Evolutionary conservation across 2,329 filamentous ascomycete species (phyloP).

Genomic region (Paraphoma sp.): DNA sequence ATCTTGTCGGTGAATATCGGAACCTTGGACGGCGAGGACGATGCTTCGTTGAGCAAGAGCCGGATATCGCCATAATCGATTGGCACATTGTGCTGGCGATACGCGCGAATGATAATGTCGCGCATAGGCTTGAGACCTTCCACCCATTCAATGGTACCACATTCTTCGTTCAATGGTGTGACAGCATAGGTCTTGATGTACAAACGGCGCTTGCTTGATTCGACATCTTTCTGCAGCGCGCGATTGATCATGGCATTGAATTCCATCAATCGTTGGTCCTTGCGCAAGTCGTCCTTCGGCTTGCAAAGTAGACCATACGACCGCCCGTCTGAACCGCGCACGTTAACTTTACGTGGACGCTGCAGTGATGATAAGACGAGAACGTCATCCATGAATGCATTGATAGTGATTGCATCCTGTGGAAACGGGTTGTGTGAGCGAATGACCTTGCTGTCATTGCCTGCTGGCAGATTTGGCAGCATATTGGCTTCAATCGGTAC

Average conservation of each 20-base stretch:
- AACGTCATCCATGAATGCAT: conserved; percentile 83
- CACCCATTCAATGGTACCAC: conserved; percentile 98
- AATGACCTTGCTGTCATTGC: conserved; percentile 71
- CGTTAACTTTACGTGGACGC: conserved; percentile 86
- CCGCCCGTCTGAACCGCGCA: conserved; percentile 86
- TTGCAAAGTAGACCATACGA: conserved; percentile 93
- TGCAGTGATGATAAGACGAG: conserved; percentile 89
- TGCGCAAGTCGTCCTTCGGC: conserved; percentile 95
- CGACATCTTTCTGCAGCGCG: conserved; percentile 87
- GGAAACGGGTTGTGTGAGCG: conserved; percentile 84
- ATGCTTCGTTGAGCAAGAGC: conserved; percentile 70
- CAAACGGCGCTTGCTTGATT: conserved; percentile 86
- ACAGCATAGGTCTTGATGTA: conserved; percentile 94
- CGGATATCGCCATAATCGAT: conserved; percentile 69
- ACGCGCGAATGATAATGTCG: conserved; percentile 83
- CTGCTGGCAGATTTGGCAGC: conserved; percentile 77
- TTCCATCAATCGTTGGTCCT: conserved; percentile 98
- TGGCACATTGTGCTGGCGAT: conserved; percentile 74
- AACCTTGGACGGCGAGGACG: conserved; percentile 67
- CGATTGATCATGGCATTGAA: conserved; percentile 99
- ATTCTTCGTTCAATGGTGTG: conserved; percentile 95
- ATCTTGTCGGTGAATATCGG: conserved; percentile 74
- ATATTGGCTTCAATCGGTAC: conserved; percentile 88
- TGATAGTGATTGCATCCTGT: conserved; percentile 83
- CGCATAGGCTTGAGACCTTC: conserved; percentile 93